Evolutionary conservation across 23 red algal species (phyloP).

Genomic region (Cyanidium caldarium): DNA sequence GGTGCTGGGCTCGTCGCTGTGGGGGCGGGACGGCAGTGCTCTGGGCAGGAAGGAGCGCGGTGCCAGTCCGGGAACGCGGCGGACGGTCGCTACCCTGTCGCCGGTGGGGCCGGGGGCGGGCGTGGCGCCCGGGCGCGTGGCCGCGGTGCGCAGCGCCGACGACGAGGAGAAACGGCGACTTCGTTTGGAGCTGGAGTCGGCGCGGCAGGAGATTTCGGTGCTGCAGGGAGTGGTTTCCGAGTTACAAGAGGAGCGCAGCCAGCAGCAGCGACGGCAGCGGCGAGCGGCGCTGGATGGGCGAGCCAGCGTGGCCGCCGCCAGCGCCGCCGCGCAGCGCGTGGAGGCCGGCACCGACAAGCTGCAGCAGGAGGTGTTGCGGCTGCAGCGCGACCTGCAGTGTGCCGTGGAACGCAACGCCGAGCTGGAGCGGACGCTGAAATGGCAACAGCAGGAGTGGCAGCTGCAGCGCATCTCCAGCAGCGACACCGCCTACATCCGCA

Average conservation of each 20-base stretch:
- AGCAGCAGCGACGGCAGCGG: too few species aligned
- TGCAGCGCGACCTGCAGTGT: not conserved
- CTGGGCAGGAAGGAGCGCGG: too few species aligned
- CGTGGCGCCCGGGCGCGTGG: too few species aligned
- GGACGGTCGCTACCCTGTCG: too few species aligned
- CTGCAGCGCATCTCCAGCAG: not conserved
- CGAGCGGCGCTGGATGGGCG: too few species aligned
- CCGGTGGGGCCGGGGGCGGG: too few species aligned
- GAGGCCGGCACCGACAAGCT: slow-evolving; percentile 1
- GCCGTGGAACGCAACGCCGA: not conserved
- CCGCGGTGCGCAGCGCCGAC: too few species aligned
- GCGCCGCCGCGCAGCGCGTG: not conserved
- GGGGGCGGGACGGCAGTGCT: too few species aligned
- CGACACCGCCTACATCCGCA: not conserved
- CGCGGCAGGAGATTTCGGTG: not conserved
- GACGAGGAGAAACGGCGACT: not conserved
- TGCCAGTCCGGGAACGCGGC: too few species aligned
- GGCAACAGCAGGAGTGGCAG: not conserved
- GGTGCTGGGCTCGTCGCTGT: too few species aligned
- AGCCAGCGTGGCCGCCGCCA: not conserved
- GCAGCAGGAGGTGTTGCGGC: not conserved
- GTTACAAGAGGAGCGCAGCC: not conserved
- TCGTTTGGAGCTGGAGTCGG: not conserved
- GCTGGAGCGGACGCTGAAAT: not conserved
- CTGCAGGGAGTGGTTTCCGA: not conserved